Percentiles rank a stretch among this genome's conserved stretches.
phyloP scores from a whole-genome alignment of 495 filamentous ascomycete genomes.

The Lindgomyces ingoldianus region DNA sequence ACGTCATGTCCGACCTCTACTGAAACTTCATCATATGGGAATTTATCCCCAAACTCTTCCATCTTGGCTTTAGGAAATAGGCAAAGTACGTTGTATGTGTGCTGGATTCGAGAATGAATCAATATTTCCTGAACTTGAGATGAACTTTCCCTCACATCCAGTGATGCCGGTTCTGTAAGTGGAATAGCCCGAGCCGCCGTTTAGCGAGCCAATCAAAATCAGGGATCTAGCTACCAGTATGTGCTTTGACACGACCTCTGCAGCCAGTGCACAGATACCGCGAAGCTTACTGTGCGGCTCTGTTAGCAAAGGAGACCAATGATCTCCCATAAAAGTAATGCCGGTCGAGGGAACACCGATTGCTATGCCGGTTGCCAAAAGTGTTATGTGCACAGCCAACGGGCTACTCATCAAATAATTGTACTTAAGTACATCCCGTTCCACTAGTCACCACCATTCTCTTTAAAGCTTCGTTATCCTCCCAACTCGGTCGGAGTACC shows the following conservation, averaged over 20 bases:
- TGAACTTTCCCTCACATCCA: not conserved
- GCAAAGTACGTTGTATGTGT: not conserved
- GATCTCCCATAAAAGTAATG: not conserved
- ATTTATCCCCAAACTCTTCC: not conserved
- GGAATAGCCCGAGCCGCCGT: not conserved
- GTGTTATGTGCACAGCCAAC: too few relatives aligned
- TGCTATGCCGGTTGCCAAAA: not conserved
- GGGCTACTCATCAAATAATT: not conserved
- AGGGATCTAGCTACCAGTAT: not conserved
- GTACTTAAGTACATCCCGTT: not conserved
- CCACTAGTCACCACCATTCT: too few relatives aligned
- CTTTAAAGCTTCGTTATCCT: not conserved
- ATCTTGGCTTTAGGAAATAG: not conserved
- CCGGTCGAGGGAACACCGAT: not conserved
- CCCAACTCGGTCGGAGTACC: not conserved
- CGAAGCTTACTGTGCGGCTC: too few relatives aligned
- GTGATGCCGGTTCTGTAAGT: constrained; percentile 12
- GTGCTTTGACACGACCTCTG: not conserved
- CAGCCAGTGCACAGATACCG: too few relatives aligned
- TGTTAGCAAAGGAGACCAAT: not conserved
- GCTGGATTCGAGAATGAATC: not conserved
- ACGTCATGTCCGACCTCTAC: not conserved
- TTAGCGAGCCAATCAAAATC: not conserved
- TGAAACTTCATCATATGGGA: not conserved
- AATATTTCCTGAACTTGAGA: too few relatives aligned